Evolutionary conservation across 1,284 basidiomycete species (phyloP).

Genomic region (Apiotrichum mycotoxinovorans): DNA sequence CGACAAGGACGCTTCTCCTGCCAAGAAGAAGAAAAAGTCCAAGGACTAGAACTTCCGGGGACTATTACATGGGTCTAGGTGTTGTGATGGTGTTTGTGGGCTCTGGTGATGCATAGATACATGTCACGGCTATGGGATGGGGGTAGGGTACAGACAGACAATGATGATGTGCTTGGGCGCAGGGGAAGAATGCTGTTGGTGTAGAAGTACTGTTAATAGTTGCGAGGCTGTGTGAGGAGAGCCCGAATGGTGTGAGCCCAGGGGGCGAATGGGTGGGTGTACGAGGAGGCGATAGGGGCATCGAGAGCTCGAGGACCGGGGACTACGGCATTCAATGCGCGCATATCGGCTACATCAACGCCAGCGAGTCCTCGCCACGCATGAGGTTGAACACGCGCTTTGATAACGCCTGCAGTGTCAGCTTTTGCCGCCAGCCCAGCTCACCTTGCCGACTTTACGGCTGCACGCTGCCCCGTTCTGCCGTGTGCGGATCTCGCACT

Average conservation of each 20-base stretch:
- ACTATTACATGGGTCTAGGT: no score
- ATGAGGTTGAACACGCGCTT: slow-evolving; percentile 37
- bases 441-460: slow-evolving; percentile 35
- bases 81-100: background rate
- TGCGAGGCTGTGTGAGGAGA: no score
- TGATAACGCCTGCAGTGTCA: slow-evolving; percentile 30
- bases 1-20: slow-evolving; percentile 16
- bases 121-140: background rate
- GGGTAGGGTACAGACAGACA: no score
- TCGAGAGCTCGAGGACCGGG: no score
- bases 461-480: slow-evolving; percentile 34
- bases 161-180: background rate
- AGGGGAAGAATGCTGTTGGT: background rate
- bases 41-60: slow-evolving; percentile 16
- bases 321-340: background rate
- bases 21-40: slow-evolving; percentile 38
- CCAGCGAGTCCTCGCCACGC: slow-evolving; percentile 38
- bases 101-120: slow-evolving; percentile 8
- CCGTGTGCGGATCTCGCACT: slow-evolving; percentile 36
- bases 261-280: no score
- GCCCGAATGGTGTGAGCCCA: no score
- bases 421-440: background rate
- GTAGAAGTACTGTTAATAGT: no score
- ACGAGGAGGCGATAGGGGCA: background rate
- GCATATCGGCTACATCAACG: slow-evolving; percentile 23